A percentile compares a stretch with the other conserved stretches of the same genome.
phyloP scores from a whole-genome alignment of 176 grass and related monocot genomes.

The Guadua angustifolia region DNA sequence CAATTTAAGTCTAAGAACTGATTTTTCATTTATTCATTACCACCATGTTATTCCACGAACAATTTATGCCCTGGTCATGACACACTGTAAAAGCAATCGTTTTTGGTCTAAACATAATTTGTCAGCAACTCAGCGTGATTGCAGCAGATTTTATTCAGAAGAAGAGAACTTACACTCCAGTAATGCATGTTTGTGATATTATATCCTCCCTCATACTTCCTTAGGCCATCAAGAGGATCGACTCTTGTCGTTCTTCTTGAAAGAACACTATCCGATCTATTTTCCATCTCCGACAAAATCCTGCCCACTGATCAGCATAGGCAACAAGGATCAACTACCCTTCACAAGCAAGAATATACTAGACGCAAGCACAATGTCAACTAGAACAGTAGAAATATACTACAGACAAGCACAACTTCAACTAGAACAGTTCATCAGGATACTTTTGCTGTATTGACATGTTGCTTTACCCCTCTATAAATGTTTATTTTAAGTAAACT shows the following conservation, averaged over 20 bases:
- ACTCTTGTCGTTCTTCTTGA: conserved; percentile 61
- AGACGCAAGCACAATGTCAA: not conserved
- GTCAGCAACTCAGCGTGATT: not conserved
- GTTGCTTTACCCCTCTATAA: not conserved
- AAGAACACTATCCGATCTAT: conserved; percentile 42
- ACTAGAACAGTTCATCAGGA: conserved; percentile 19
- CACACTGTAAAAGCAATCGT: not conserved
- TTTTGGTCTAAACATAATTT: not conserved
- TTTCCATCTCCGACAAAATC: conserved; percentile 37
- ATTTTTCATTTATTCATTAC: not conserved
- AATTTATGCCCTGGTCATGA: not conserved
- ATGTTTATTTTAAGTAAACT: not conserved
- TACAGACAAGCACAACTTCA: conserved; percentile 9
- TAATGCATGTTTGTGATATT: conserved; percentile 90
- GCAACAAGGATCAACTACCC: conserved; percentile 28
- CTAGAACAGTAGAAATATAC: conserved; percentile 31
- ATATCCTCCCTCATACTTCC: conserved; percentile 83
- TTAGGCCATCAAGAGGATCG: conserved; percentile 71
- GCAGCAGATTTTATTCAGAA: conserved; percentile 20
- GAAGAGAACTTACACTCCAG: conserved; percentile 82
- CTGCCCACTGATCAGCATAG: conserved; percentile 38
- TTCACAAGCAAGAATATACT: conserved; percentile 34
- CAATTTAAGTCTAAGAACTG: not conserved
- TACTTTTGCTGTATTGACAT: not conserved
- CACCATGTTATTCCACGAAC: not conserved